Evolutionary conservation across 805 yeast species (phyloP).

Genomic region (Candida maesae): DNA sequence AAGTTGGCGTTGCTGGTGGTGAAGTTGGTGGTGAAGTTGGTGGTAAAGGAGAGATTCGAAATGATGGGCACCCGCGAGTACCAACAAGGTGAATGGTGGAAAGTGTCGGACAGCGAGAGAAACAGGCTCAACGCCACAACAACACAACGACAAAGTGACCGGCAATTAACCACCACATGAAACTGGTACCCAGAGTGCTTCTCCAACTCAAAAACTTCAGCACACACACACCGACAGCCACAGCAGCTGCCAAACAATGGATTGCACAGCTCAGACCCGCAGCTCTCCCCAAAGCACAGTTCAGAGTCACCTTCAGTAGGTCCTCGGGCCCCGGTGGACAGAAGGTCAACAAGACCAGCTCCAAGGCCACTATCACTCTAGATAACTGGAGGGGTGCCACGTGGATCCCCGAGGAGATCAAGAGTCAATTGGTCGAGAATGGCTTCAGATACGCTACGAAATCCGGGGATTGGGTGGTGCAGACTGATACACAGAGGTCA

Average conservation of each 20-base stretch:
- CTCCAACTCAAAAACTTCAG: no score
- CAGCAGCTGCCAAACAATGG: slow-evolving; percentile 41
- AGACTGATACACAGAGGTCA: slow-evolving; percentile 62
- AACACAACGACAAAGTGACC: no score
- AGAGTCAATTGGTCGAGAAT: slow-evolving; percentile 35
- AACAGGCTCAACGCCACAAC: no score
- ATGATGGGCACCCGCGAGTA: no score
- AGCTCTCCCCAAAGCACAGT: slow-evolving; percentile 42
- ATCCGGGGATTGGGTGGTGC: slow-evolving; percentile 42
- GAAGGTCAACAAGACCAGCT: slow-evolving; percentile 66
- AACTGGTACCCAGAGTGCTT: no score
- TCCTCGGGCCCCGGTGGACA: slow-evolving; percentile 90
- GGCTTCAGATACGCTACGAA: slow-evolving; percentile 53
- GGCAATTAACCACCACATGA: no score
- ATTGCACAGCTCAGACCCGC: slow-evolving; percentile 28
- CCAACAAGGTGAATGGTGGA: not conserved
- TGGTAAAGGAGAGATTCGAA: no score
- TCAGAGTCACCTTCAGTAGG: slow-evolving; percentile 46
- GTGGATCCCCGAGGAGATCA: slow-evolving; percentile 60
- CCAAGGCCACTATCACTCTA: slow-evolving; percentile 61
- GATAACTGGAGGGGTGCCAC: slow-evolving; percentile 40
- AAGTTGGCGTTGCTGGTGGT: not conserved
- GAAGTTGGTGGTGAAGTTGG: not conserved
- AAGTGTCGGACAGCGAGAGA: slow-evolving; percentile 4
- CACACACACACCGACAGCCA: no score